Evolutionary conservation across 2,329 filamentous ascomycete species (phyloP).

Genomic region (Parafenestella ontariensis): DNA sequence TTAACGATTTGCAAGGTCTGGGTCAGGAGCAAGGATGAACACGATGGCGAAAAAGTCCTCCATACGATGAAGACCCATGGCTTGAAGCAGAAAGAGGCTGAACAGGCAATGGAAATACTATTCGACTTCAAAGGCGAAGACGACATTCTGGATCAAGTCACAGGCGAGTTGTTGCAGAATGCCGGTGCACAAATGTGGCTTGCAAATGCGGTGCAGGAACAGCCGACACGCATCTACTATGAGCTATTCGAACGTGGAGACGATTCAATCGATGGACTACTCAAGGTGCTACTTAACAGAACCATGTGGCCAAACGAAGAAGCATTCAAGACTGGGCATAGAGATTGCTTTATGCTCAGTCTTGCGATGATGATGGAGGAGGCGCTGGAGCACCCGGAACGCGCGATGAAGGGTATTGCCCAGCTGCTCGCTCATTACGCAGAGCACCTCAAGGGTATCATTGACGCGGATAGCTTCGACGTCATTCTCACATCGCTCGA

Average conservation of each 20-base stretch:
- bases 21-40: slow-evolving; percentile 44
- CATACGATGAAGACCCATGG: slow-evolving; percentile 33
- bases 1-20: slow-evolving; percentile 45
- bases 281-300: slow-evolving; percentile 52
- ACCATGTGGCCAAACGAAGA: slow-evolving; percentile 51
- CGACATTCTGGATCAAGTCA: slow-evolving; percentile 51
- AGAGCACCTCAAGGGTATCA: slow-evolving; percentile 62
- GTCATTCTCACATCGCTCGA: slow-evolving; percentile 88
- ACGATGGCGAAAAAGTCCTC: slow-evolving; percentile 51
- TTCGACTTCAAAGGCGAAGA: slow-evolving; percentile 52
- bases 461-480: slow-evolving; percentile 79
- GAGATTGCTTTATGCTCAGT: slow-evolving; percentile 75
- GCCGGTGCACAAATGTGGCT: slow-evolving; percentile 50
- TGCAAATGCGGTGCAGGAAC: slow-evolving; percentile 46
- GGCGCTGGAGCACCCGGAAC: slow-evolving; percentile 74
- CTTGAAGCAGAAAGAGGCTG: slow-evolving; percentile 49
- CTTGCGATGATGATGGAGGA: slow-evolving; percentile 91
- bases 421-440: slow-evolving; percentile 64
- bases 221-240: slow-evolving; percentile 53
- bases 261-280: slow-evolving; percentile 54
- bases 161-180: slow-evolving; percentile 46
- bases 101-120: slow-evolving; percentile 52
- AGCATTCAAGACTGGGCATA: slow-evolving; percentile 54
- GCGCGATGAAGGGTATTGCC: slow-evolving; percentile 67
- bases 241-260: slow-evolving; percentile 55